Evolutionary conservation across 2,329 filamentous ascomycete genomes (phyloP), one percentile per base, ranked within the genome.

Genomic region (Epichloe uncinata): DNA sequence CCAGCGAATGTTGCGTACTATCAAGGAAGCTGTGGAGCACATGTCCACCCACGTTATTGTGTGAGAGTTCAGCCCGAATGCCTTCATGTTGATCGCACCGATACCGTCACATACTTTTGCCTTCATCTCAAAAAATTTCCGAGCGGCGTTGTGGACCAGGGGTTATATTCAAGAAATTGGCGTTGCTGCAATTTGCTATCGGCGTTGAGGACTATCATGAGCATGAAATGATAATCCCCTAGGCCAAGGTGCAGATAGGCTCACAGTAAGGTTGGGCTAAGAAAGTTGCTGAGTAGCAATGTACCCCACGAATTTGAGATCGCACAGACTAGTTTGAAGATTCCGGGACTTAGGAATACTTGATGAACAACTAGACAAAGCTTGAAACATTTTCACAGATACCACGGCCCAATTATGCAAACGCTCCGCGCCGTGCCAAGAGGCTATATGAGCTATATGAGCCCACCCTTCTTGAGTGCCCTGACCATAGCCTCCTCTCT

Each of bases 1-100:
- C 55, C 74, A 78, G 56, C 70, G 78, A 5, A 78, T 81, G 76
- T 67, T 81, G 47, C 68, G 77, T 16, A 76, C 71, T 1, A 77
- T 81, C 43, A 80, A 78, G 61, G 78, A 81, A 59, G 75, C 78
- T 4, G 77, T 81, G 3, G 78, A 81, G 60, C 78, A 81, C 58
- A 68, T 81, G 69, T 77, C 77, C 11, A 79, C 76, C 2, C 78
- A 81, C 53, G 78, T 81, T 4, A 72, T 80, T 13, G 75, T 81
- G 16, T 76, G 61, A 60, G 20, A 16, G 15, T 43, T 45, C 3
- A 16, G 18, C 4, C 8, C 18, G n/a, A 41, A 16, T 36, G 22
- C 30, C 22, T 30, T 12, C n/a, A 40, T 41, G 6, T 6, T 8
- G 18, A 30, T 30, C 30, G 30, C 30, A 22, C 5, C 16, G 38